Evolutionary conservation across 169 alveolate species (phyloP).

Genomic region (Eimeria tenella): DNA sequence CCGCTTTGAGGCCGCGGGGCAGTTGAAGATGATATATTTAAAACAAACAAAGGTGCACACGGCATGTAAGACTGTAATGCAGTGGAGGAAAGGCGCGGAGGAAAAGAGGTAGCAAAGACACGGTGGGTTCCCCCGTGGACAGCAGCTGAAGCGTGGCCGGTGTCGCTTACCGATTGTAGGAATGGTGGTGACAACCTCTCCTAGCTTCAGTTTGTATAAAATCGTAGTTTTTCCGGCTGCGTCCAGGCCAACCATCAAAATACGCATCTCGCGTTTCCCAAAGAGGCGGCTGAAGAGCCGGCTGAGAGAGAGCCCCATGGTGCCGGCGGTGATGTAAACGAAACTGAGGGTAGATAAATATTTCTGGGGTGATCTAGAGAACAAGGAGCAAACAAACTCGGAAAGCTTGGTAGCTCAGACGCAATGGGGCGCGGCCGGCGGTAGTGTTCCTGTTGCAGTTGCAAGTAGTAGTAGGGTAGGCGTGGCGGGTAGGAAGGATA

Average conservation of each 20-base stretch:
- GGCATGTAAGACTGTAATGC: background rate
- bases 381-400: background rate
- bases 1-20: background rate
- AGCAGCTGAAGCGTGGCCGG: background rate
- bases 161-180: conserved; percentile 97
- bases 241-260: conserved; percentile 88
- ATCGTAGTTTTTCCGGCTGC: conserved; percentile 98
- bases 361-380: background rate
- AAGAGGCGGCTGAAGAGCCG: conserved; percentile 90
- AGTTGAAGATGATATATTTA: background rate
- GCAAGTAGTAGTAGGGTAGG: conserved; percentile 35
- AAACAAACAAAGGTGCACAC: background rate
- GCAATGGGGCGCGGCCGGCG: conserved; percentile 46
- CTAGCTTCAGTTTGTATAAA: conserved; percentile 96
- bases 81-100: background rate
- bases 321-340: conserved; percentile 30
- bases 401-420: conserved; percentile 39
- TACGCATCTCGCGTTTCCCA: conserved; percentile 96
- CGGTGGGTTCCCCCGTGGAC: background rate
- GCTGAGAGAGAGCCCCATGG: conserved; percentile 85
- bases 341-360: background rate
- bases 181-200: conserved; percentile 97
- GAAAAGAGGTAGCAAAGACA: background rate
- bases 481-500: conserved; percentile 47
- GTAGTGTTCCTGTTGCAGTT: conserved; percentile 49